These are phyloP conservation scores for Rhodotorula paludigena DNA, from an alignment of 768 basidiomycete genomes.

Conservation along the genomic window DNA sequence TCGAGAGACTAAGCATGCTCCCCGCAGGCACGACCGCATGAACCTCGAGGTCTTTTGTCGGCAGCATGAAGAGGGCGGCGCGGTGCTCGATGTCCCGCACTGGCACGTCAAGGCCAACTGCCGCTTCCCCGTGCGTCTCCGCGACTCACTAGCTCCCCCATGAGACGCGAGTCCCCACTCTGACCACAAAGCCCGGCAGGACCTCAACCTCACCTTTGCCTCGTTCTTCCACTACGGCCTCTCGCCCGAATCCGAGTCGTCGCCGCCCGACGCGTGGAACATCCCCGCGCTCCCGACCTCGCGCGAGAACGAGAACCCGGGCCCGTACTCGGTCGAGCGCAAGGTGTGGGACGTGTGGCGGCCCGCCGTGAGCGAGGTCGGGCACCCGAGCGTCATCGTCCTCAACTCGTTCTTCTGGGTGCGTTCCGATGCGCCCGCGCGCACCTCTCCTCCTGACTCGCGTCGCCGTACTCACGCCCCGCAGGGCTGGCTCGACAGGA, in stretches of 20 bases:
- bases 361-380: neutral
- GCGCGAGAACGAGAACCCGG: neutral
- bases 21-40: slow-evolving; percentile 4
- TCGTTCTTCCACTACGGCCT: slow-evolving; percentile 16
- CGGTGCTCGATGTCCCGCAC: neutral
- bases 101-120: slow-evolving; percentile 14
- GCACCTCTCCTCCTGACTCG: neutral
- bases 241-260: slow-evolving; percentile 4
- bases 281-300: neutral
- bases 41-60: slow-evolving; percentile 6
- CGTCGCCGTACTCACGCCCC: neutral
- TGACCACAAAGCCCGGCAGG: neutral
- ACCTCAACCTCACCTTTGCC: slow-evolving; percentile 3
- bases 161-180: too few species aligned
- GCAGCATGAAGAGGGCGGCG: neutral
- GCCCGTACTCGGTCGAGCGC: neutral
- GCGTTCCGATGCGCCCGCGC: neutral
- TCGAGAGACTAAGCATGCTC: neutral
- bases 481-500: too few species aligned
- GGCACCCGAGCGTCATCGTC: slow-evolving; percentile 1
- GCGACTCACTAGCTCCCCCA: neutral
- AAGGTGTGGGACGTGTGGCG: neutral
- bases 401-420: slow-evolving; percentile 12
- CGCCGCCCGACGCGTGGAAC: neutral
- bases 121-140: neutral